Evolutionary conservation across 106 monocot species (phyloP), one percentile per base, ranked within the genome.

Genomic region (Apostasia ramifera): DNA sequence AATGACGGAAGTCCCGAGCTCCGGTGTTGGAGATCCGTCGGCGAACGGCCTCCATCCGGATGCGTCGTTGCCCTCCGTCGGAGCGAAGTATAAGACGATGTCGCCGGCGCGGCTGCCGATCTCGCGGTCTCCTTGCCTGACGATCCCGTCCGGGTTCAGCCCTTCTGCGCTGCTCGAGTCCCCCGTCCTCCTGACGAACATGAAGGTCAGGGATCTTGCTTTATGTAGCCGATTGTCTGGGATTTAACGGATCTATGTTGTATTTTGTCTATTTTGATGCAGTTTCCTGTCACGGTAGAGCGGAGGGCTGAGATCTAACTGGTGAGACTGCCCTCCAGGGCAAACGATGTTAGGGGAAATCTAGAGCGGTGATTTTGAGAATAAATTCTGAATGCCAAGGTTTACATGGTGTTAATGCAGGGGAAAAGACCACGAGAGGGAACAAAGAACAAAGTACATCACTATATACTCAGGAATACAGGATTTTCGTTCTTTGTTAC

Each of bases 101-200:
- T 81, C 90, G 43, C 85, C 88, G 68, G 88, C 85, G 52, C 65
- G 76, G 71, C 88, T 92, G 40, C 85, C 85, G 54, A 88, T 92
- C 64, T 41, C 83, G 43, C 78, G 92, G 39, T 74, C 81, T 8
- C 78, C 88, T n/a, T 76, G 83, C 79, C 74, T 89, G 54, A 85
- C 83, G 4, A 81, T 86, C 11, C 81, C 92, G 3, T 67, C 86
- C 4, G 85, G 88, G 6, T 70, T 89, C 76, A 88, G 85, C 81
- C 88, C 92, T 48, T 68, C 83, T 12, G 71, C 92, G 11, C 75
- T 93, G 53, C 88, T 93, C 51, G 88, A 93, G 66, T 93, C 92
- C 0, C 92, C 92, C 12, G 92, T 93, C n/a, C 83, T 93, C 45
- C 82, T 93, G 70, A 80, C 79, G 66, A 82, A 93, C 67, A 71